Evolutionary conservation across 306 rosid species (phyloP), one percentile per base, ranked within the genome.

Genomic region (Senna siamea): DNA sequence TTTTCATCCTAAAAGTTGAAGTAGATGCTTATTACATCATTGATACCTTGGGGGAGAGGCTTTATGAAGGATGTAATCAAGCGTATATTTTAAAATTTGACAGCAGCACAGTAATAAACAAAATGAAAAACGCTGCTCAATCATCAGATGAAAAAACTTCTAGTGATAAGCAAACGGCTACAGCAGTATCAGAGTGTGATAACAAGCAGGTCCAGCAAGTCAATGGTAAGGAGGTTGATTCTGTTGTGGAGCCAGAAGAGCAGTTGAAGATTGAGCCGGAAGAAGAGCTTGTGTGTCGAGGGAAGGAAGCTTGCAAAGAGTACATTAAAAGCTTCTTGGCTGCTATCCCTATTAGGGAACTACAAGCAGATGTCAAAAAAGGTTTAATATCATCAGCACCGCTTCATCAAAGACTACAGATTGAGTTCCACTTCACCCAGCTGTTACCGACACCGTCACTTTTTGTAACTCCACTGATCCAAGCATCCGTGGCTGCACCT

Each of bases 281-380:
- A 51, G 92, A 79, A 62, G 89, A 85, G 82, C 75, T 88, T 30
- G 78, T 92, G 18, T 92, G 93, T 80, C 76, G 70, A 50, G 99
- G 99, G 76, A 95, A 95, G 75, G 97, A 92, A 77, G 90, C 97
- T 4, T 95, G 99, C 87, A 95, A 90, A 78, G 96, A 95, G 84
- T 95, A 92, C 78, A 95, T 95, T 20, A 95, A 95, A 85, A 92
- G 89, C 84, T 95, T 95, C 89, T 82, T 95, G 89, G 99, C 99
- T 64, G 97, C 99, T 19, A 92, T 95, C 59, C 99, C 99, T 34
- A 84, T 95, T 30, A 86, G 99, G 84, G 98, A 95, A 77, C 55
- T 95, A 83, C 98, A 92, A 83, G 92, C 93, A 48, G 99, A 95
- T 85, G 87, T 95, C 10, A 95, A 87, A 87, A 95, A 90, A 78